phyloP scores from a whole-genome alignment of 176 grass and related monocot genomes.

The Oryza brachyantha region DNA sequence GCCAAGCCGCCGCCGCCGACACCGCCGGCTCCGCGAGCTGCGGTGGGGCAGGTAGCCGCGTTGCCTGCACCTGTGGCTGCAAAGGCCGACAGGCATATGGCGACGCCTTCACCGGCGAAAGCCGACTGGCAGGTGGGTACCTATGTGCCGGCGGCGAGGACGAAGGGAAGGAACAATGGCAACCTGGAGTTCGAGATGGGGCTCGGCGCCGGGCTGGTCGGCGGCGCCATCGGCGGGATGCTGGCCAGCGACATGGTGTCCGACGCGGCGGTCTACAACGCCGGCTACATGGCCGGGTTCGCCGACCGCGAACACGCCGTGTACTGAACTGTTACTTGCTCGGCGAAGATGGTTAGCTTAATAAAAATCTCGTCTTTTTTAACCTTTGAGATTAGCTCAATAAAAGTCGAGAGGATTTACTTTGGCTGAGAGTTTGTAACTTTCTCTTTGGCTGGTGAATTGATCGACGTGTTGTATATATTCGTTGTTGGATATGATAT shows the following conservation, averaged over 20 bases:
- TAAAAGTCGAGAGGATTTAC: slow-evolving; percentile 2
- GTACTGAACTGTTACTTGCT: background rate
- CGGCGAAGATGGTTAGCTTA: background rate
- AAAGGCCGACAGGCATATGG: background rate
- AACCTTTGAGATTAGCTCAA: background rate
- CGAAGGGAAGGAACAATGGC: slow-evolving; percentile 13
- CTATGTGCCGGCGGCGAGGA: background rate
- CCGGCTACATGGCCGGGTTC: slow-evolving; percentile 55
- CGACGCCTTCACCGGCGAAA: background rate
- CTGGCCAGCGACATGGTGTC: slow-evolving; percentile 55
- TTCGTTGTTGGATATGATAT: background rate
- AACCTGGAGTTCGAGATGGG: slow-evolving; percentile 42
- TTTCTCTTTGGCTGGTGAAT: background rate
- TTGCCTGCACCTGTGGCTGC: background rate
- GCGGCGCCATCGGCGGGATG: slow-evolving; percentile 50
- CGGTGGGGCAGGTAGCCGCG: background rate
- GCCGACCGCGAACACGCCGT: slow-evolving; percentile 14
- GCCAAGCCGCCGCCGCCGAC: background rate
- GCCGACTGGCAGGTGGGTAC: background rate
- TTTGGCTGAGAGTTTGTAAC: background rate
- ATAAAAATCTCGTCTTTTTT: background rate
- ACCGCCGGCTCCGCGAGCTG: background rate
- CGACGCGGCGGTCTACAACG: slow-evolving; percentile 41
- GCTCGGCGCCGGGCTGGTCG: slow-evolving; percentile 47
- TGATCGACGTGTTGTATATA: background rate